phyloP scores from a whole-genome alignment of 768 basidiomycete species.

The Lactifluus subvellereus region DNA sequence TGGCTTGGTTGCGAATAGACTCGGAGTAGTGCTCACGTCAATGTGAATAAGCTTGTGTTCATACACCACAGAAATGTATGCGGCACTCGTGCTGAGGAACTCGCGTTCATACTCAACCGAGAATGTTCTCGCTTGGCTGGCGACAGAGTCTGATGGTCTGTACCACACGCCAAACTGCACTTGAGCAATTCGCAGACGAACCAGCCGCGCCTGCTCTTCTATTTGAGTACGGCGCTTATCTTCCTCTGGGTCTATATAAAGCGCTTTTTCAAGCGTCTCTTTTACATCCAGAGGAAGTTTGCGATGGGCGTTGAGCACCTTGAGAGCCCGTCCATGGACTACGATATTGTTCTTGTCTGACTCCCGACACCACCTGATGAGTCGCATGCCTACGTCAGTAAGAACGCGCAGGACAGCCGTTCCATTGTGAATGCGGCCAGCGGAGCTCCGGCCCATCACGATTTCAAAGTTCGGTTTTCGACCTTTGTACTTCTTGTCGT shows the following conservation, averaged over 20 bases:
- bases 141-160: conserved; percentile 26
- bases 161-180: conserved; percentile 66
- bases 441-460: conserved; percentile 41
- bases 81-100: conserved; percentile 40
- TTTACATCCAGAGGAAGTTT: conserved; percentile 1
- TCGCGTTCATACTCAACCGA: conserved; percentile 65
- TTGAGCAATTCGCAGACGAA: conserved; percentile 48
- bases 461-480: conserved; percentile 54
- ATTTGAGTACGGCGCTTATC: conserved; percentile 24
- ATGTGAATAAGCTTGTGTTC: conserved; percentile 64
- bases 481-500: conserved; percentile 30
- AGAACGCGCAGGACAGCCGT: conserved; percentile 33
- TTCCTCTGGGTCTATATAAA: conserved; percentile 30
- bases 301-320: conserved; percentile 22
- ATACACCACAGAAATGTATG: conserved; percentile 56
- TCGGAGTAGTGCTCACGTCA: conserved; percentile 40
- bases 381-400: conserved; percentile 38
- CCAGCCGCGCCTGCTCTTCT: conserved; percentile 36
- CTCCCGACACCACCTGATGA: conserved; percentile 39
- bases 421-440: conserved; percentile 54
- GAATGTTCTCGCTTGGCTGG: conserved; percentile 34
- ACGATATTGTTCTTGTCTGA: conserved; percentile 28
- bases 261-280: conserved; percentile 30
- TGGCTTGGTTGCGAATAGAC: background rate
- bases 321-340: conserved; percentile 26